phyloP scores from a whole-genome alignment of 2,329 filamentous ascomycete genomes.

The Chaetothyriales sp. region DNA sequence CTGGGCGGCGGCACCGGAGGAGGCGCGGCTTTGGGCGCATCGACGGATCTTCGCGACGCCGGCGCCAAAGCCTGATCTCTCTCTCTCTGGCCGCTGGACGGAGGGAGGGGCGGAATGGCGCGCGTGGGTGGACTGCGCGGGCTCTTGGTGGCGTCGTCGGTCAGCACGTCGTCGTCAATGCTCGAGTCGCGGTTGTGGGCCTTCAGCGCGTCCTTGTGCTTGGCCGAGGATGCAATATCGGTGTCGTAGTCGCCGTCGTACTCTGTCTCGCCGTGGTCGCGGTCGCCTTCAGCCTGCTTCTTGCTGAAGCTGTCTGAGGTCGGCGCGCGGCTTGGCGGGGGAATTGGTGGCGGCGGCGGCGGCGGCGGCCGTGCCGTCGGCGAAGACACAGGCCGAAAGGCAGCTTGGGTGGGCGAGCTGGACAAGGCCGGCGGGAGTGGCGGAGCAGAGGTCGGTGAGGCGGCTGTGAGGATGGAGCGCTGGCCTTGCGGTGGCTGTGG shows the following conservation, averaged over 20 bases:
- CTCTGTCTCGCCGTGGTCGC: slow-evolving; percentile 71
- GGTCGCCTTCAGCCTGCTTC: slow-evolving; percentile 40
- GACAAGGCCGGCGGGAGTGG: neutral
- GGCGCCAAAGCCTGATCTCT: slow-evolving; percentile 52
- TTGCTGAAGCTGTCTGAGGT: slow-evolving; percentile 40
- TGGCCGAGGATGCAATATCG: slow-evolving; percentile 86
- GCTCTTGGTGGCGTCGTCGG: slow-evolving; percentile 41
- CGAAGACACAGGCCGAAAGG: slow-evolving; percentile 1
- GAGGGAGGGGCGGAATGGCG: slow-evolving; percentile 39
- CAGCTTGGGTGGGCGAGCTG: neutral
- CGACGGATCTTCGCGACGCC: slow-evolving; percentile 49
- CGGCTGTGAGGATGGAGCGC: neutral
- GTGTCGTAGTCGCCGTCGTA: slow-evolving; percentile 98
- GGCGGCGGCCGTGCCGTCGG: slow-evolving; percentile 50
- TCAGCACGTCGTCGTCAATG: slow-evolving; percentile 49
- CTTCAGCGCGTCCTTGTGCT: slow-evolving; percentile 85
- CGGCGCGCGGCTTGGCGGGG: slow-evolving; percentile 41
- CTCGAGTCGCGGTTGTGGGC: slow-evolving; percentile 65
- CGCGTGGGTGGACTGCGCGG: slow-evolving; percentile 28
- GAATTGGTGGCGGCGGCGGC: slow-evolving; percentile 44
- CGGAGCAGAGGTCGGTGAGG: neutral
- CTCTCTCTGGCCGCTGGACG: slow-evolving; percentile 45
- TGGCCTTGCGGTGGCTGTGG: neutral
- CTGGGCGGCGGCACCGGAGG: slow-evolving; percentile 44
- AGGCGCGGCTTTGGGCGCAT: slow-evolving; percentile 56